Conservation (phyloP, 2,329 filamentous ascomycete species). For the Didymella pinodella region DNA sequence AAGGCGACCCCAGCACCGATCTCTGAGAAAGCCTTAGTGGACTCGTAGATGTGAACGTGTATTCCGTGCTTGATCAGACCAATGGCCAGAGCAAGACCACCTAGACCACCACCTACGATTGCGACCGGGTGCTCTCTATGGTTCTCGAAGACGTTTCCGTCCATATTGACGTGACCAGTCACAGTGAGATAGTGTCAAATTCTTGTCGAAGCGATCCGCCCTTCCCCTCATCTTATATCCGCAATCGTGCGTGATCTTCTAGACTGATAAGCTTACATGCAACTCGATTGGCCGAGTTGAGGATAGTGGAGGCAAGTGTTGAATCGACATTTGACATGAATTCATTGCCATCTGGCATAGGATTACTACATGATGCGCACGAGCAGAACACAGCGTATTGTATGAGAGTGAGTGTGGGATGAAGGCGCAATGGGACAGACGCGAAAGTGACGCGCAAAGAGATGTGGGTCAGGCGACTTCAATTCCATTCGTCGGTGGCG, state of each 20-base stretch:
- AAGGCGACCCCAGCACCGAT: conserved; percentile 40
- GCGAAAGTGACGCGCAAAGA: neutral
- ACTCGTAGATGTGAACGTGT: conserved; percentile 37
- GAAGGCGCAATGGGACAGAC: neutral
- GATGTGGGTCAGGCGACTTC: neutral
- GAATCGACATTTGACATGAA: neutral
- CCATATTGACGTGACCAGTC: neutral
- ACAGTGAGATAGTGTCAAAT: neutral
- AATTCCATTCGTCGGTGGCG: neutral
- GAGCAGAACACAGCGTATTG: neutral
- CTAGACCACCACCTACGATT: conserved; percentile 34
- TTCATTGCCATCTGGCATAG: too few species aligned
- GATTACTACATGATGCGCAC: neutral
- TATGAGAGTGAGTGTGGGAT: neutral
- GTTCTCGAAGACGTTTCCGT: conserved; percentile 6
- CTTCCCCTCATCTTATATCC: conserved; percentile 12
- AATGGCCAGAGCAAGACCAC: conserved; percentile 34
- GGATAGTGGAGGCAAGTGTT: neutral
- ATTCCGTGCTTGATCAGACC: conserved; percentile 29
- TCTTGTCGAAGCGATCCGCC: neutral
- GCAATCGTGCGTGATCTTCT: conserved; percentile 5
- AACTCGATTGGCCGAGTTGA: neutral
- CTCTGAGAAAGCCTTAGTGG: conserved; percentile 28
- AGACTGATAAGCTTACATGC: conserved; percentile 15
- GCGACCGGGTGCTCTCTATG: conserved; percentile 6